A percentile compares a stretch with the other conserved stretches of the same genome.
Conservation (phyloP, 1,284 basidiomycete species). For the Phellopilus nigrolimitatus region DNA sequence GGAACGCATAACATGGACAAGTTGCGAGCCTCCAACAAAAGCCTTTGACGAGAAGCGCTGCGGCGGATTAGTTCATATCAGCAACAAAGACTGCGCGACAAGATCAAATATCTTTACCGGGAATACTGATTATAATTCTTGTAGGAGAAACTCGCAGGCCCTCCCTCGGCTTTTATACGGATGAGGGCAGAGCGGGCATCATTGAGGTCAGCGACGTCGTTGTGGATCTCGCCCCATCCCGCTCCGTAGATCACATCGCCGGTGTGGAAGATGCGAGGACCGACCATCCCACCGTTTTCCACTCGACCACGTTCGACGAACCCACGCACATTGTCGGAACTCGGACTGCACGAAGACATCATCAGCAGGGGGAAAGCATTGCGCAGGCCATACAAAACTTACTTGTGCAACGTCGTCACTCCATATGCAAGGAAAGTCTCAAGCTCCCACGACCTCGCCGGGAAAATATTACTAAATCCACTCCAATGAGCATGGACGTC, state of each 20-base stretch:
- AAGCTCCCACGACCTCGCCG: slow-evolving; percentile 67
- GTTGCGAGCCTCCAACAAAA: slow-evolving; percentile 55
- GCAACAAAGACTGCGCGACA: neutral
- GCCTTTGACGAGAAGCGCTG: slow-evolving; percentile 64
- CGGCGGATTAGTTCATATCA: neutral
- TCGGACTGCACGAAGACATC: slow-evolving; percentile 44
- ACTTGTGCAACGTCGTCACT: slow-evolving; percentile 77
- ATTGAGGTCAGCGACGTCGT: slow-evolving; percentile 54
- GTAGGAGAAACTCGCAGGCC: slow-evolving; percentile 63
- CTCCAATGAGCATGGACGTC: slow-evolving; percentile 73
- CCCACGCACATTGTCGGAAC: slow-evolving; percentile 52
- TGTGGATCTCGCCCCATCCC: slow-evolving; percentile 45
- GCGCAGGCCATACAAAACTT: slow-evolving; percentile 22
- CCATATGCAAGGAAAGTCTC: slow-evolving; percentile 71
- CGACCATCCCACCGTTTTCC: slow-evolving; percentile 61
- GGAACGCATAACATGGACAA: slow-evolving; percentile 67
- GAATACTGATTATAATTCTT: slow-evolving; percentile 72
- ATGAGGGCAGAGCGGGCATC: slow-evolving; percentile 61
- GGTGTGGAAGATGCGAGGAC: slow-evolving; percentile 66
- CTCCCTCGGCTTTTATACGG: slow-evolving; percentile 67
- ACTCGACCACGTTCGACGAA: slow-evolving; percentile 61
- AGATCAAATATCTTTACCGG: slow-evolving; percentile 36
- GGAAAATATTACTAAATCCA: slow-evolving; percentile 46
- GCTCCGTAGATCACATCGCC: slow-evolving; percentile 65
- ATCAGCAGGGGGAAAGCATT: neutral